These are phyloP conservation scores for Candida nanaspora DNA, from an alignment of 805 yeast species.

Conservation along the genomic window DNA sequence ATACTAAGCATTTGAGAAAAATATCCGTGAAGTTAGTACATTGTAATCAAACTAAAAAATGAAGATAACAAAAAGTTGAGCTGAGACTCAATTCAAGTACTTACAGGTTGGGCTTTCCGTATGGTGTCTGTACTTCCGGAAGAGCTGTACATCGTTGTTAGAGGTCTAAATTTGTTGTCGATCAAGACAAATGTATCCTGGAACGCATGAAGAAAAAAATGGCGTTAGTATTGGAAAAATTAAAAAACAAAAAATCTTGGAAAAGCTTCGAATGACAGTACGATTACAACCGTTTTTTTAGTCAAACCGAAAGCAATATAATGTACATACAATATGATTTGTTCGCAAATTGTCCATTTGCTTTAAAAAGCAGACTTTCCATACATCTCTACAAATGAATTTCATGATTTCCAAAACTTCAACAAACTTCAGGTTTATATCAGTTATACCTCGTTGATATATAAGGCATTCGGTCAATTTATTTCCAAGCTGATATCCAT, in stretches of 20 bases:
- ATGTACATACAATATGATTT: conserved; percentile 65
- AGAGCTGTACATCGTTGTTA: conserved; percentile 42
- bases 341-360: conserved; percentile 91
- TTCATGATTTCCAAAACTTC: conserved; percentile 82
- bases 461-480: conserved; percentile 21
- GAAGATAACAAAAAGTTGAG: background rate
- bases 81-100: background rate
- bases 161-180: conserved; percentile 54
- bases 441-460: conserved; percentile 15
- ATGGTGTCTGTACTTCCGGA: conserved; percentile 37
- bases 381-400: conserved; percentile 85
- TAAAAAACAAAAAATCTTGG: too few species aligned
- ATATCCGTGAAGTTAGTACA: conserved; percentile 4
- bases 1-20: conserved; percentile 29
- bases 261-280: too few species aligned
- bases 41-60: too few species aligned
- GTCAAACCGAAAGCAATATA: too few species aligned
- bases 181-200: conserved; percentile 68
- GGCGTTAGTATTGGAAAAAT: background rate
- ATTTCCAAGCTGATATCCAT: conserved; percentile 51
- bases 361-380: conserved; percentile 74
- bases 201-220: background rate
- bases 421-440: conserved; percentile 28
- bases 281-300: too few species aligned
- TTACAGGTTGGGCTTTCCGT: conserved; percentile 30